Evolutionary conservation across 2,329 filamentous ascomycete species (phyloP).

Genomic region (Xenoacremonium recifei): DNA sequence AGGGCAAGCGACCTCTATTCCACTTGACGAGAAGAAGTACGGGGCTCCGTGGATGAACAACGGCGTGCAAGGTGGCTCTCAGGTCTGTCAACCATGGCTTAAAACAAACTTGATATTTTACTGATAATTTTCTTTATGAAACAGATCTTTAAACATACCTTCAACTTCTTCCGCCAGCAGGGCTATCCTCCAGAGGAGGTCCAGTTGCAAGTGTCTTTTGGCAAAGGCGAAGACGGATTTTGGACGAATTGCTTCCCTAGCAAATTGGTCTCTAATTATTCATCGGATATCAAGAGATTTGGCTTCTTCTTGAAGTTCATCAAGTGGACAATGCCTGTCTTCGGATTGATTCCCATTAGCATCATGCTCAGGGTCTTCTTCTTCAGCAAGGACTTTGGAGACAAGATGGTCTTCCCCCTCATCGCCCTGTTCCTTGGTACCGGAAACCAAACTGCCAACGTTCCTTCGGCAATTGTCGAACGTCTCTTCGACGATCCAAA

Average conservation of each 20-base stretch:
- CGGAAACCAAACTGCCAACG: slow-evolving; percentile 71
- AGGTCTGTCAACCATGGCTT: slow-evolving; percentile 16
- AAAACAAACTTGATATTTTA: too few species aligned
- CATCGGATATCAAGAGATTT: slow-evolving; percentile 39
- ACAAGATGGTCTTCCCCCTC: slow-evolving; percentile 69
- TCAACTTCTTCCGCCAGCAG: slow-evolving; percentile 61
- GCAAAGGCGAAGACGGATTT: slow-evolving; percentile 57
- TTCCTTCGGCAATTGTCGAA: slow-evolving; percentile 66
- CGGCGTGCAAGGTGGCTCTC: slow-evolving; percentile 59
- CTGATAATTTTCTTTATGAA: neutral
- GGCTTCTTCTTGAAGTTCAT: slow-evolving; percentile 42
- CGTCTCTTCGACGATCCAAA: slow-evolving; percentile 57
- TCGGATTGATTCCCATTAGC: slow-evolving; percentile 62
- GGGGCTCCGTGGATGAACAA: slow-evolving; percentile 62
- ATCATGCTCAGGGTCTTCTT: slow-evolving; percentile 65
- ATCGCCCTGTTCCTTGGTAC: slow-evolving; percentile 73
- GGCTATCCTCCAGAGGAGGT: slow-evolving; percentile 56
- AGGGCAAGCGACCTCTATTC: slow-evolving; percentile 60
- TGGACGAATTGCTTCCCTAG: slow-evolving; percentile 67
- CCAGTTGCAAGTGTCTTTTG: slow-evolving; percentile 61
- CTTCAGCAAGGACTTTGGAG: slow-evolving; percentile 68
- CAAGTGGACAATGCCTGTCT: slow-evolving; percentile 57
- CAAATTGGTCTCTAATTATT: slow-evolving; percentile 53
- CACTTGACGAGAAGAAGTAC: slow-evolving; percentile 53
- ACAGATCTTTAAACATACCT: slow-evolving; percentile 65